Base-by-base conservation (phyloP, 805 yeast species). In the Zygoascus flipseniorum region DNA sequence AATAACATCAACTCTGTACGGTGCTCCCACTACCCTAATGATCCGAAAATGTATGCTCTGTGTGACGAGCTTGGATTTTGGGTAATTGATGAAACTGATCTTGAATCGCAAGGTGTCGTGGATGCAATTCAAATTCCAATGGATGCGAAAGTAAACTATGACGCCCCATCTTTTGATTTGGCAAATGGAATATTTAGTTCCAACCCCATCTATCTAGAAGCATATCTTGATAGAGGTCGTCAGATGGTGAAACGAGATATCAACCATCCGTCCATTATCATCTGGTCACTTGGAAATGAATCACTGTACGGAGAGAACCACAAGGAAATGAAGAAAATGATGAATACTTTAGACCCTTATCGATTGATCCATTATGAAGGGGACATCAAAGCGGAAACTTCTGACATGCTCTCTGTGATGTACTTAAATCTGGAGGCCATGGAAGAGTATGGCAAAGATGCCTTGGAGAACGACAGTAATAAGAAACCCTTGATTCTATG, bases 201-300 rank as follows among this genome's bases (percentile, higher is more conserved):
- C 52, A 66, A 68, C 51, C 60, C 61, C 5, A 63, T 56, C 9
- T 69, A 70, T 69, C 56, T 60, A 47, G 61, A 49, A 8, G 70
- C 72, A 37, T 69, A 69, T 49, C 60, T 69, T 5, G 73, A 69
- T 49, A 62, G 73, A 31, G 70, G 67, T 13, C 54, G 54, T 14
- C 68, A 65, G 45, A 57, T 69, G 46, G 71, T 68, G 1, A 54
- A 59, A 43, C 60, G 73, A n/a, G 73, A 69, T 53, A 53, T 60
- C 14, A 68, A 68, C 48, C 70, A 68, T 39, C 69, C 73, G 1
- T 65, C 64, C 26, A 62, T 69, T 9, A 56, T 69, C 23, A 66
- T 69, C 32, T 69, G 72, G 72, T 69, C 73, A 1, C 60, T 69
- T 18, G 73, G 73, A 8, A 69, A 69, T 52, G 73, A 69, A 56